Evolutionary conservation across 805 yeast species (phyloP).

Genomic region (Pichia manshurica): DNA sequence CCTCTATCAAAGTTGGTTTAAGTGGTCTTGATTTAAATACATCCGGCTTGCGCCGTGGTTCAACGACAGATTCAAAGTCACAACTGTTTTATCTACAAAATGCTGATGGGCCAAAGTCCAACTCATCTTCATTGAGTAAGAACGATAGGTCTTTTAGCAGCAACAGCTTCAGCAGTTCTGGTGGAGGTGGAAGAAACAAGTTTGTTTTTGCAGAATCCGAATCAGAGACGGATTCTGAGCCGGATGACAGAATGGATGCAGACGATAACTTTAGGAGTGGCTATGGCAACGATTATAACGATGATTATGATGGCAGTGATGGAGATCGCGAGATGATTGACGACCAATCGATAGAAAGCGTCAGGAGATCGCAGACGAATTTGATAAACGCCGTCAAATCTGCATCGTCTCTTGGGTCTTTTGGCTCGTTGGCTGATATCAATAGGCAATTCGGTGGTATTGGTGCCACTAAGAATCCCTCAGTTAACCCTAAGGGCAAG

Average conservation of each 20-base stretch:
- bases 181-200: conserved; percentile 17
- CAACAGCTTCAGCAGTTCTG: conserved; percentile 6
- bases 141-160: neutral
- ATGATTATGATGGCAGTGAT: neutral
- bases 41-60: conserved; percentile 25
- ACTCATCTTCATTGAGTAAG: neutral
- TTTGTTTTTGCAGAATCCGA: conserved; percentile 34
- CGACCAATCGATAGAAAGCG: neutral
- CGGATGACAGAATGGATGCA: neutral
- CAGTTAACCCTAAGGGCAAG: neutral
- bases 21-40: conserved; percentile 28
- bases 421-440: conserved; percentile 7
- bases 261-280: neutral
- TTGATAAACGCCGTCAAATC: conserved; percentile 7
- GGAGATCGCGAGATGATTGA: neutral
- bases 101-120: neutral
- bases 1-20: conserved; percentile 29
- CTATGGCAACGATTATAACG: neutral
- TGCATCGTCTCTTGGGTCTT: neutral
- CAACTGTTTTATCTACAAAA: conserved; percentile 24
- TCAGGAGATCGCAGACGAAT: neutral
- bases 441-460: conserved; percentile 6
- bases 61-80: conserved; percentile 28
- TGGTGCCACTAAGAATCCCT: neutral
- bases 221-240: conserved; percentile 19